These are phyloP conservation scores for Thermothelomyces thermophilus DNA, from an alignment of 2,329 filamentous ascomycete genomes.

Conservation along the genomic window DNA sequence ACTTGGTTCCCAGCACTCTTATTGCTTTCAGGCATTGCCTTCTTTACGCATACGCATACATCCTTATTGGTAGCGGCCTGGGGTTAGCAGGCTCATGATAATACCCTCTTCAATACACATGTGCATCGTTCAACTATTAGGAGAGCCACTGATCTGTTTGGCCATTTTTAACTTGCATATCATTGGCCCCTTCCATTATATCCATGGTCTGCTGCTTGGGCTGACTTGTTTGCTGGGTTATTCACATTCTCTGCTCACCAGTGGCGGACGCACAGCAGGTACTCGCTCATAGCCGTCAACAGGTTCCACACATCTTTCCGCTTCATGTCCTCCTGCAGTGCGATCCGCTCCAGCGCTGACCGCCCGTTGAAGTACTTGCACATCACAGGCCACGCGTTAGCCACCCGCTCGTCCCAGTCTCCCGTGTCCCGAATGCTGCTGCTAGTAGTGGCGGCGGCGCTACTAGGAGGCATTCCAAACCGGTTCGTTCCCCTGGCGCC, in stretches of 20 bases:
- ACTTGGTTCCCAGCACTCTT: background rate
- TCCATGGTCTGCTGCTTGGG: too few relatives aligned
- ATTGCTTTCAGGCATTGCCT: background rate
- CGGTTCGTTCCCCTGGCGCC: background rate
- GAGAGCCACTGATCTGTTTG: background rate
- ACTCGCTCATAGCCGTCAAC: constrained; percentile 59
- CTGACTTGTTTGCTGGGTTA: background rate
- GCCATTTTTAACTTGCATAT: too few relatives aligned
- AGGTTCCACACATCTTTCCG: constrained; percentile 70
- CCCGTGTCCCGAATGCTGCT: background rate
- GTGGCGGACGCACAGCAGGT: constrained; percentile 60
- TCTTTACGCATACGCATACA: background rate
- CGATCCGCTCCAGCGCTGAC: constrained; percentile 78
- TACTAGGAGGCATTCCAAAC: background rate
- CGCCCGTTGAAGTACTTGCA: constrained; percentile 84
- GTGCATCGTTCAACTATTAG: background rate
- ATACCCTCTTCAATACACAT: background rate
- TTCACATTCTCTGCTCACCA: constrained; percentile 58
- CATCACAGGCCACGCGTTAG: constrained; percentile 64
- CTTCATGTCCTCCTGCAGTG: constrained; percentile 79
- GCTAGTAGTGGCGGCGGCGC: background rate
- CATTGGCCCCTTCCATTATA: too few relatives aligned
- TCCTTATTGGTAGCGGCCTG: background rate
- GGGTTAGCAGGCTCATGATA: background rate
- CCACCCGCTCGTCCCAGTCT: constrained; percentile 47